phyloP scores from a whole-genome alignment of 805 yeast genomes.

The Priceomyces melissophilus region DNA sequence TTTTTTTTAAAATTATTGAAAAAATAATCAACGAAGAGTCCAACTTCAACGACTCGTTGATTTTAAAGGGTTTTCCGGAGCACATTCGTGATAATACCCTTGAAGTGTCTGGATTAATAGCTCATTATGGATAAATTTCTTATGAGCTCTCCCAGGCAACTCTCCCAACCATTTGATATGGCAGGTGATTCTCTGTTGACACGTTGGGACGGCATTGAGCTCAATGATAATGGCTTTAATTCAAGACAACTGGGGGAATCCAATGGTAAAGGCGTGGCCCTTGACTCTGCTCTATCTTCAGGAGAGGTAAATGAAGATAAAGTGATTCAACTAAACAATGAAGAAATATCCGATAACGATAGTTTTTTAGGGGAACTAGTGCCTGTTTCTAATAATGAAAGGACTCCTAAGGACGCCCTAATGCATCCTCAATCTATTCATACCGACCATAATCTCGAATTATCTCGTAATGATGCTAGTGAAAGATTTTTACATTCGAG shows the following conservation, averaged over 20 bases:
- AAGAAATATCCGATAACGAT: constrained; percentile 1
- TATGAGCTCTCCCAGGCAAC: constrained; percentile 39
- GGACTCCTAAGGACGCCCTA: no score
- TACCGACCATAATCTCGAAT: background rate
- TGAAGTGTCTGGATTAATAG: background rate
- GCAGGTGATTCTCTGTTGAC: constrained; percentile 8
- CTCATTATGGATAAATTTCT: constrained; percentile 35
- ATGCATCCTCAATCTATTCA: no score
- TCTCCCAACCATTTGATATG: constrained; percentile 28
- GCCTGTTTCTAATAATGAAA: constrained; percentile 14
- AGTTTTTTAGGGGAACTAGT: constrained; percentile 12
- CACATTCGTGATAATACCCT: no score
- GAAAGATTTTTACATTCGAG: constrained; percentile 18
- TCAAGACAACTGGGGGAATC: background rate
- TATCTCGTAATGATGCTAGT: background rate
- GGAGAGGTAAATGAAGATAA: background rate
- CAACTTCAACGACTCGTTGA: no score
- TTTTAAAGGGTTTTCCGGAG: no score
- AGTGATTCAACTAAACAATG: background rate
- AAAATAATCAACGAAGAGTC: no score
- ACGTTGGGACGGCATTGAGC: constrained; percentile 7
- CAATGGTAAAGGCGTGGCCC: background rate
- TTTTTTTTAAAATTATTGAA: no score
- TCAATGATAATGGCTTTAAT: constrained; percentile 5
- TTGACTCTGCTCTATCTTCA: background rate